Evolutionary conservation across 768 basidiomycete species (phyloP).

Genomic region (Holtermanniella nyarrowii): DNA sequence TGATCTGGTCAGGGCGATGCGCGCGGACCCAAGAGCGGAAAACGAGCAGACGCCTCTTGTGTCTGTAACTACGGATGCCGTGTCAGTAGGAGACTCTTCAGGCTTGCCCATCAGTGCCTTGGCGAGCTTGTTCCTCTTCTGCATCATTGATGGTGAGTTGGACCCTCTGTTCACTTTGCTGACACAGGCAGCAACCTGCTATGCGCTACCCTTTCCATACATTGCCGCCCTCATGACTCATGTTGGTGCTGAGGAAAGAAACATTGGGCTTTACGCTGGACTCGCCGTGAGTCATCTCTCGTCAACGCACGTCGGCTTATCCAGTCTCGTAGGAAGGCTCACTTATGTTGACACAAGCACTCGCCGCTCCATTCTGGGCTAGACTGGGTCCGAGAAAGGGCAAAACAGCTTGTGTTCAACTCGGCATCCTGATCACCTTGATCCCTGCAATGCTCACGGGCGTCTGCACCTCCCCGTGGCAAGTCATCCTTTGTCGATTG

Average conservation of each 20-base stretch:
- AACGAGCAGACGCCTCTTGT: too few relatives aligned
- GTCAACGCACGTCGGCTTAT: not conserved
- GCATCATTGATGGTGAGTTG: not conserved
- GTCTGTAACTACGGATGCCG: too few relatives aligned
- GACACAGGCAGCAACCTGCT: not conserved
- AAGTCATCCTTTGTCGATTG: not conserved
- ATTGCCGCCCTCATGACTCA: not conserved
- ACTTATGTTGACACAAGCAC: not conserved
- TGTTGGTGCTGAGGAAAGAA: not conserved
- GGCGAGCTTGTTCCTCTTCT: not conserved
- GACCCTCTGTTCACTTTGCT: not conserved
- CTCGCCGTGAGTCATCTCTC: not conserved
- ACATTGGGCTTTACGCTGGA: not conserved
- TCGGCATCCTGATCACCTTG: not conserved
- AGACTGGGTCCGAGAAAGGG: not conserved
- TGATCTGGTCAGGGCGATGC: too few relatives aligned
- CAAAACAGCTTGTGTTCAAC: not conserved
- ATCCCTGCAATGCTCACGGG: not conserved
- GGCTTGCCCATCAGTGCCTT: too few relatives aligned
- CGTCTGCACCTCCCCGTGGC: not conserved
- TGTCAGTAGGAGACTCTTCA: too few relatives aligned
- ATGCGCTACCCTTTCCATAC: not conserved
- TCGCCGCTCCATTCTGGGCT: not conserved
- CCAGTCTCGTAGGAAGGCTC: not conserved
- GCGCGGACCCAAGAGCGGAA: too few relatives aligned